Conservation (phyloP, 1,139 yeast species). For the Kluyveromyces sp. region DNA sequence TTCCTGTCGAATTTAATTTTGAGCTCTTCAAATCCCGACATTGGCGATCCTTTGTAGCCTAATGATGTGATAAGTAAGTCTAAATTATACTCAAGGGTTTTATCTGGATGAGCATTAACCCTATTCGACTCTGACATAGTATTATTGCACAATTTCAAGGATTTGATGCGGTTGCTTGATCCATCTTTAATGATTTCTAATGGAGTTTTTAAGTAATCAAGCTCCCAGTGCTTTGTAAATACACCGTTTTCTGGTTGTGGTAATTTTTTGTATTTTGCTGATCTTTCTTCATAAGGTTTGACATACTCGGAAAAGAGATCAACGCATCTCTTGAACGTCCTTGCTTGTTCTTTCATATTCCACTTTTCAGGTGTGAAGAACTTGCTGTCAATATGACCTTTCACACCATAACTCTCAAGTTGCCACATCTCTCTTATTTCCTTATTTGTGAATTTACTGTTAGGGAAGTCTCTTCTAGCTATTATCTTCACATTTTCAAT, state of each 20-base stretch:
- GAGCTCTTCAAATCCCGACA: conserved; percentile 46
- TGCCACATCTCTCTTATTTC: conserved; percentile 81
- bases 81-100: conserved; percentile 35
- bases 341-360: conserved; percentile 39
- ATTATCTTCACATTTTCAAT: conserved; percentile 63
- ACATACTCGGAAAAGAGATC: conserved; percentile 53
- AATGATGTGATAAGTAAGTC: conserved; percentile 77
- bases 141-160: conserved; percentile 25
- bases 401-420: conserved; percentile 45
- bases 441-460: conserved; percentile 86
- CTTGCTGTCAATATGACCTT: conserved; percentile 47
- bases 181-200: conserved; percentile 38
- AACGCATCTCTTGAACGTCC: conserved; percentile 65
- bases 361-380: conserved; percentile 38
- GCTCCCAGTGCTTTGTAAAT: conserved; percentile 48
- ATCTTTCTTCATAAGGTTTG: conserved; percentile 25
- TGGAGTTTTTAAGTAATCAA: conserved; percentile 69
- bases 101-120: conserved; percentile 34
- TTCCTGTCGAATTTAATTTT: conserved; percentile 57
- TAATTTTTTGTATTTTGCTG: conserved; percentile 24
- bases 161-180: conserved; percentile 33
- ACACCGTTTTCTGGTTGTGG: conserved; percentile 15
- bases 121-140: conserved; percentile 31
- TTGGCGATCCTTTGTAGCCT: conserved; percentile 70
- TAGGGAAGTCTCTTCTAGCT: conserved; percentile 77